Evolutionary conservation across 73 alveolate genomes (phyloP).

Genomic region (Tetrahymena borealis): DNA sequence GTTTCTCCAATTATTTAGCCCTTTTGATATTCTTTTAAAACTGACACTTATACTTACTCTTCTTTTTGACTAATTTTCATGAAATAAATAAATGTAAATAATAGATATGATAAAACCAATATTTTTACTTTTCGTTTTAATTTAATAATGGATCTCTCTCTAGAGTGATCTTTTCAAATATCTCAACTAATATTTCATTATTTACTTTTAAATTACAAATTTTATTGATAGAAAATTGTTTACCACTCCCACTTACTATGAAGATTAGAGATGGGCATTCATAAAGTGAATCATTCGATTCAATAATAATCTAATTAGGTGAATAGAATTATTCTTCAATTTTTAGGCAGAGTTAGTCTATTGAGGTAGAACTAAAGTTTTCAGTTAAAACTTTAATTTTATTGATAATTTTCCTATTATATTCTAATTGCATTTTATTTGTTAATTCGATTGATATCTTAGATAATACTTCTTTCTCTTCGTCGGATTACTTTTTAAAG

Average conservation of each 20-base stretch:
- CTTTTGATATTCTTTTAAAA: neutral
- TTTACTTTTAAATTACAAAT: too few species aligned
- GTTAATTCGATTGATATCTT: neutral
- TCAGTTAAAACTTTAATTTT: neutral
- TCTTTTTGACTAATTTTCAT: neutral
- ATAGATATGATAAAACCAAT: neutral
- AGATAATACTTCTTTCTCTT: neutral
- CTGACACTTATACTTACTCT: neutral
- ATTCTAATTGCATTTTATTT: neutral
- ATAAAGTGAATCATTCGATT: neutral
- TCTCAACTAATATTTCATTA: neutral
- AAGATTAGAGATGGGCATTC: neutral
- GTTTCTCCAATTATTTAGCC: neutral
- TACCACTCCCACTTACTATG: neutral
- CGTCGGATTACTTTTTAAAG: neutral
- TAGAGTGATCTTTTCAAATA: neutral
- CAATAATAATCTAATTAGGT: neutral
- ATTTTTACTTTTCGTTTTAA: neutral
- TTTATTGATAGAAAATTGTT: neutral
- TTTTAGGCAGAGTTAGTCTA: neutral
- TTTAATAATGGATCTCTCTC: neutral
- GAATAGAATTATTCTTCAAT: neutral
- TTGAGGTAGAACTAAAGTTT: neutral
- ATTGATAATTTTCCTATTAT: neutral
- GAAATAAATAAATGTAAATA: neutral